Conservation (phyloP, 139 green algal species). For the Coelastrella sp. region DNA sequence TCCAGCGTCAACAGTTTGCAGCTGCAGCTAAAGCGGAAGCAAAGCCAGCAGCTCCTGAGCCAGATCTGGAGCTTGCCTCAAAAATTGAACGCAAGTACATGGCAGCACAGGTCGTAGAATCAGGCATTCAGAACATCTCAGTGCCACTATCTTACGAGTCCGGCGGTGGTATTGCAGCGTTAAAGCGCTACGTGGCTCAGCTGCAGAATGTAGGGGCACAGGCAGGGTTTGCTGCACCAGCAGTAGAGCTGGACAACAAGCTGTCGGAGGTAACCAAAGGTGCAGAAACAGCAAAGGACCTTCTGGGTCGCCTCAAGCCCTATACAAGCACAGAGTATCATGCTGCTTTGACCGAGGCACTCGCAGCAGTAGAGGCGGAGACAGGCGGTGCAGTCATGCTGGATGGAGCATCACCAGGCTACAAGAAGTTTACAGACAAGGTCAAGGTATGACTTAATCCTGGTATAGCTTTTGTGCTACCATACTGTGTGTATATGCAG, state of each 20-base stretch:
- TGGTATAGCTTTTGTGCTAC: background rate
- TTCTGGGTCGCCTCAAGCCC: conserved; percentile 54
- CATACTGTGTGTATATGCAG: background rate
- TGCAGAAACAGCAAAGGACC: conserved; percentile 59
- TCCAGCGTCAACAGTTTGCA: conserved; percentile 43
- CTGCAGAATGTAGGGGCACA: conserved; percentile 58
- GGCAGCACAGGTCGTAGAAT: conserved; percentile 64
- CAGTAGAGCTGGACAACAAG: conserved; percentile 58
- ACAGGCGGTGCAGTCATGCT: conserved; percentile 50
- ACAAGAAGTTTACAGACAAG: conserved; percentile 73
- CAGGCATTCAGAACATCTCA: conserved; percentile 61
- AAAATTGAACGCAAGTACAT: conserved; percentile 72
- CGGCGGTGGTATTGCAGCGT: conserved; percentile 45
- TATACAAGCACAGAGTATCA: conserved; percentile 58
- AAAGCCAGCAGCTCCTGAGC: background rate
- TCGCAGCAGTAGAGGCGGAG: conserved; percentile 57
- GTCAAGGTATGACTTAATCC: conserved; percentile 53
- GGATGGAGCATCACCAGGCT: conserved; percentile 55
- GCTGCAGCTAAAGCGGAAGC: conserved; percentile 20
- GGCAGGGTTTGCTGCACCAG: conserved; percentile 64
- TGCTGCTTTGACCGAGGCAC: conserved; percentile 58
- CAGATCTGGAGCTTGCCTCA: conserved; percentile 40
- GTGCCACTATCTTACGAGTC: conserved; percentile 55
- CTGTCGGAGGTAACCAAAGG: conserved; percentile 47
- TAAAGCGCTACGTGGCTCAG: conserved; percentile 70